Conservation (phyloP, 345 rosid species). For the Hevea brasiliensis region DNA sequence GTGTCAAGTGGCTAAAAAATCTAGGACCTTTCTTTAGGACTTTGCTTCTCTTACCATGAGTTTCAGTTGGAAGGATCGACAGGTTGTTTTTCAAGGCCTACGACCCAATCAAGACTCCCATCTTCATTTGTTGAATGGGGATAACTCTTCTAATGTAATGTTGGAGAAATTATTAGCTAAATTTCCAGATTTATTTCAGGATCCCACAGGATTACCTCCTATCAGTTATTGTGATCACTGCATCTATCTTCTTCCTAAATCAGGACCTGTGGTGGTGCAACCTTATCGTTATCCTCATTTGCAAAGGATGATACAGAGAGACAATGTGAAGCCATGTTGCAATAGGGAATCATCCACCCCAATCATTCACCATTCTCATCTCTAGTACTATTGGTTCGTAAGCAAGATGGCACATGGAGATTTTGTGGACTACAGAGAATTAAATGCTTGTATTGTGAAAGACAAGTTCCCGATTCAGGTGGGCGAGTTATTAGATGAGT, state of each 20-base stretch:
- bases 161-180: too few relatives aligned
- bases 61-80: too few relatives aligned
- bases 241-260: background rate
- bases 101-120: too few relatives aligned
- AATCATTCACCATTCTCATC: background rate
- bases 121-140: too few relatives aligned
- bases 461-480: background rate
- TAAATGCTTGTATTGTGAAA: background rate
- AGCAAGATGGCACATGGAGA: background rate
- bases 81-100: too few relatives aligned
- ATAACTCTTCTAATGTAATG: too few relatives aligned
- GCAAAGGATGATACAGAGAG: background rate
- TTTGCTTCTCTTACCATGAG: too few relatives aligned
- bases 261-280: background rate
- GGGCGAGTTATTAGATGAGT: background rate
- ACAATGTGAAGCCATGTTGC: background rate
- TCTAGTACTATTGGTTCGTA: background rate
- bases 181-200: background rate
- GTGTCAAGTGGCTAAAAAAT: too few relatives aligned
- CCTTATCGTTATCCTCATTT: slow-evolving; percentile 6
- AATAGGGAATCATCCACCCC: background rate
- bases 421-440: too few relatives aligned
- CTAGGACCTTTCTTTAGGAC: too few relatives aligned
- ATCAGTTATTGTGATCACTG: background rate
- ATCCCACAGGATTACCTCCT: background rate